Evolutionary conservation across 768 basidiomycete species (phyloP), one percentile per base, ranked within the genome.

Genomic region (Termitomyces sp.): DNA sequence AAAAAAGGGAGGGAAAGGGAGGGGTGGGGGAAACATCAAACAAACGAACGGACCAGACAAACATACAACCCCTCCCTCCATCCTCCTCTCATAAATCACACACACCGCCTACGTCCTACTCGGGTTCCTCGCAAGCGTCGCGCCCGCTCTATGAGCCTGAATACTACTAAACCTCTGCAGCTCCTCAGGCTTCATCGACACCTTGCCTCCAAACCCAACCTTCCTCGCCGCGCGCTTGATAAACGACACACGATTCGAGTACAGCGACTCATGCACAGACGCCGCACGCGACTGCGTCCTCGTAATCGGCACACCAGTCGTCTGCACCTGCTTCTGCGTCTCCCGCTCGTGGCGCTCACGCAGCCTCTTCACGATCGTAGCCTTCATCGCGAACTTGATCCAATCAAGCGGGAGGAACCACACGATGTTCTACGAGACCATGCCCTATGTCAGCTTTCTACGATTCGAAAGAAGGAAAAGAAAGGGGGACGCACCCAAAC

Each of bases 341-440:
- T 60, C 77, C 76, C 78, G 77, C 42, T 78, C 75, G 65, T 80
- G 82, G 58, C 91, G 86, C 58, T 82, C 76, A 63, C 93, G 95
- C 69, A 95, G 85, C 63, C 62, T 78, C 75, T 88, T 89, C 83
- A 98, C 95, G 70, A 94, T 75, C 6, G 93, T 95, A 9, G 88
- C 90, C 78, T 96, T 95, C 91, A 98, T 95, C 36, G 81, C 90
- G 73, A 97, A 96, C 80, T 96, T 97, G 83, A 97, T 90, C 75
- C 85, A 83, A 75, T 98, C 96, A 52, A 98, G 86, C 54, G 96
- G 96, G 64, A 91, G 71, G 84, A 95, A 98, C 95, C 96, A 96
- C 57, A 95, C 66, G 63, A 97, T 90, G 78, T 98, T 90, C 95
- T 95, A 44, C 6, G 30, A 70, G 54, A 27, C 27, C n/a, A 3